These are phyloP conservation scores for Parafenestella ontariensis DNA, from an alignment of 2,329 filamentous ascomycete species.

Conservation along the genomic window DNA sequence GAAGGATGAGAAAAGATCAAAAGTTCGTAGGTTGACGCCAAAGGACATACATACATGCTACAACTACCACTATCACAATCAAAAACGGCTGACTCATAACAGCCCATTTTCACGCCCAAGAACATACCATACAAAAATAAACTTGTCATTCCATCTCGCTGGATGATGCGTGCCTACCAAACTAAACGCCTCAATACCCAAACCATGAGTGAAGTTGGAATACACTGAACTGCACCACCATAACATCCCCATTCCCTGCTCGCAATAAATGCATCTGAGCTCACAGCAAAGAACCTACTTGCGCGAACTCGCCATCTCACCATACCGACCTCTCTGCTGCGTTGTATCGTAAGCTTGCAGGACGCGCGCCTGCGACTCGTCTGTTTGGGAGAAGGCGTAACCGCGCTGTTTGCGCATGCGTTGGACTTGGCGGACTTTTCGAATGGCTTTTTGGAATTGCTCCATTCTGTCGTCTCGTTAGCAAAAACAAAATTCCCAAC, in stretches of 20 bases:
- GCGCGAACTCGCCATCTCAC: constrained; percentile 82
- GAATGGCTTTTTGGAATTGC: constrained; percentile 99
- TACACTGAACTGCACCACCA: no score
- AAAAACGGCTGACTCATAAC: no score
- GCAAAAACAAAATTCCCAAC: no score
- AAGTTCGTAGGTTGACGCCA: no score
- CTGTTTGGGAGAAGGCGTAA: constrained; percentile 97
- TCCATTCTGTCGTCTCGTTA: constrained; percentile 74
- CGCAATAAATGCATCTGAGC: not conserved
- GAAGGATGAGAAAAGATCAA: no score
- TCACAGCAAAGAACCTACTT: constrained; percentile 19
- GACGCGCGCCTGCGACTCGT: constrained; percentile 93
- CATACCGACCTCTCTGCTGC: constrained; percentile 86
- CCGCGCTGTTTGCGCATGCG: constrained; percentile 99
- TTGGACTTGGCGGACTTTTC: constrained; percentile 97
- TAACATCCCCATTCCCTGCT: no score
- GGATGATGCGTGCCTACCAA: no score
- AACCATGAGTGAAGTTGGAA: not conserved
- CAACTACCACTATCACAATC: not conserved
- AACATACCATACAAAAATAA: no score
- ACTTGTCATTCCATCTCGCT: not conserved
- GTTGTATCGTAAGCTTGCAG: constrained; percentile 98
- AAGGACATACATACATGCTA: no score
- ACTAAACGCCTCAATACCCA: not conserved
- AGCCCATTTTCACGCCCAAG: not conserved